These are phyloP conservation scores for Biscogniauxia marginata DNA, from an alignment of 2,329 filamentous ascomycete genomes.

Conservation along the genomic window DNA sequence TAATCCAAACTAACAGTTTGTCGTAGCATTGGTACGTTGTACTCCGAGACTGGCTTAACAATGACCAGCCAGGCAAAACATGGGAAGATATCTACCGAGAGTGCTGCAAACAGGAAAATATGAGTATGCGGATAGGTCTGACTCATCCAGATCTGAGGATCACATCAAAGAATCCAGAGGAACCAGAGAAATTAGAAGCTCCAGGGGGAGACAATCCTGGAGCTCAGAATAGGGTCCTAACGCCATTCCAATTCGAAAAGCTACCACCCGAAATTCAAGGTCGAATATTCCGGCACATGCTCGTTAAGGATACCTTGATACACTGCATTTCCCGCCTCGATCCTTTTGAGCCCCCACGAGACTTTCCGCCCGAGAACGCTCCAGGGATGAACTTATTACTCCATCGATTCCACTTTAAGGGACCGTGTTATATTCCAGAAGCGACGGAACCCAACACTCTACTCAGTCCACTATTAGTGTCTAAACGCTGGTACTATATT, in stretches of 20 bases:
- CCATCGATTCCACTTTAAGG: slow-evolving; percentile 39
- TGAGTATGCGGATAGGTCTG: slow-evolving; percentile 14
- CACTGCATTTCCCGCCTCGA: slow-evolving; percentile 49
- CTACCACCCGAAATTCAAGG: slow-evolving; percentile 33
- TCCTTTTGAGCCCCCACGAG: slow-evolving; percentile 22
- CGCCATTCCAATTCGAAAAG: slow-evolving; percentile 27
- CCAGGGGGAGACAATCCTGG: neutral
- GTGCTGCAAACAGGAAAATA: slow-evolving; percentile 37
- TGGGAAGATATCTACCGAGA: slow-evolving; percentile 24
- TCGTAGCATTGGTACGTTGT: slow-evolving; percentile 12
- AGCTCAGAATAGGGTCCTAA: slow-evolving; percentile 1
- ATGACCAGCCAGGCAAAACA: neutral
- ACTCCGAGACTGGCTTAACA: slow-evolving; percentile 5
- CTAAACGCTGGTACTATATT: slow-evolving; percentile 39
- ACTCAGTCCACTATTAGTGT: slow-evolving; percentile 40
- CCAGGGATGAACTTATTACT: slow-evolving; percentile 26
- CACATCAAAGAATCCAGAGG: neutral
- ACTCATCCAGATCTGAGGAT: slow-evolving; percentile 33
- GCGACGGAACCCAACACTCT: slow-evolving; percentile 36
- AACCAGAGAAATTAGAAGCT: neutral
- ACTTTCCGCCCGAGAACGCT: slow-evolving; percentile 16
- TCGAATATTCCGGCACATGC: slow-evolving; percentile 36
- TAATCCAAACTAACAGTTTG: neutral
- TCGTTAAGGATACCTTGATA: slow-evolving; percentile 37
- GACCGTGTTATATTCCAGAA: slow-evolving; percentile 32